Evolutionary conservation across 768 basidiomycete species (phyloP), one percentile per base, ranked within the genome.

Genomic region (Russula dissimulans): DNA sequence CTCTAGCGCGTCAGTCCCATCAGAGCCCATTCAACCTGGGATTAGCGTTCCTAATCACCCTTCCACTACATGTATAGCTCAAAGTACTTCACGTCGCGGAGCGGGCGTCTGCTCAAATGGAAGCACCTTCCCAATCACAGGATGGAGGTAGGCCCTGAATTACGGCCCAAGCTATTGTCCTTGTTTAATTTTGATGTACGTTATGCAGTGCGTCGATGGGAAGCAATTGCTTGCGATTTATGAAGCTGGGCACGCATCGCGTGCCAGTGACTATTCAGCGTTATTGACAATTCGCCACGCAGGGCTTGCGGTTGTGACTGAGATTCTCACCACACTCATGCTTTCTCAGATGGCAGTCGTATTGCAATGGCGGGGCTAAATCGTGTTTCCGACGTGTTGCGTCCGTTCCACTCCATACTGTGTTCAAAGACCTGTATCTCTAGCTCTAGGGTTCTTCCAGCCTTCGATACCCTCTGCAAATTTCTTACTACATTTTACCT

Each of bases 91-190:
- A 79, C 78, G 49, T 80, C 83, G 10, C 85, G 83, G 66, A 83
- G 79, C 65, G 85, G 86, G 43, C 81, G 75, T 61, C 81, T 86
- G 52, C 84, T 81, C 71, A 92, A 89, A 71, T 92, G 90, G 90
- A 84, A 61, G 45, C 60, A 79, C 70, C 76, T 86, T 54, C 69
- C 74, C 12, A 72, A 78, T 38, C 76, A 81, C 62, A 76, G 81
- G 56, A 83, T 89, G 80, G 88, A 90, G 83, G 88, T 88, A 58
- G 39, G 79, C 65, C 31, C 15, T 39, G 31, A 50, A n/a, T 56
- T 29, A 9, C 39, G 44, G 36, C 11, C 31, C 32, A 26, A 22
- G 29, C 17, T 45, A 22, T 10, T 32, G 26, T 17, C 41, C 34
- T 34, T 60, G 8, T 17, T 22, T 45, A 22, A 62, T 63, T 50